Percentiles rank a stretch among this genome's conserved stretches.
Evolutionary conservation across 2,329 filamentous ascomycete genomes (phyloP).

Genomic region (Penicillium italicum): DNA sequence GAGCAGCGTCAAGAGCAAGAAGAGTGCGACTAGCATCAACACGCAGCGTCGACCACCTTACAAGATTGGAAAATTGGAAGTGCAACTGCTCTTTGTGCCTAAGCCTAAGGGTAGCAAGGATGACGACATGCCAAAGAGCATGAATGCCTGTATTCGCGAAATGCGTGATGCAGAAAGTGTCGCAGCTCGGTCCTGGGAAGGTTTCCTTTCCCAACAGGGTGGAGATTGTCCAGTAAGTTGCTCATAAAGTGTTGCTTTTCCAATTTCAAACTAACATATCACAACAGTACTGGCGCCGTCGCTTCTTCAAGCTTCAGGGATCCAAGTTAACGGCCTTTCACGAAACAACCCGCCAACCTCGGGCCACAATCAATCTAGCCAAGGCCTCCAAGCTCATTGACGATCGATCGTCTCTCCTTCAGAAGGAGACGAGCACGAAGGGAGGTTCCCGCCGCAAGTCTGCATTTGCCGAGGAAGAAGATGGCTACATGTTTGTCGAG

Average conservation of each 20-base stretch:
- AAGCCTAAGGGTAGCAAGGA: conserved; percentile 82
- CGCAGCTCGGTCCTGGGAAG: conserved; percentile 75
- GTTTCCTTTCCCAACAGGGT: conserved; percentile 89
- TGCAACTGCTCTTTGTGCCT: conserved; percentile 92
- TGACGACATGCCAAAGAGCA: conserved; percentile 98
- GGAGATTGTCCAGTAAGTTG: conserved; percentile 91
- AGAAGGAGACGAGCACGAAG: conserved; percentile 75
- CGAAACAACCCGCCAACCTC: conserved; percentile 89
- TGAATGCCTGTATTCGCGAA: conserved; percentile 93
- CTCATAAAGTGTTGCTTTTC: neutral
- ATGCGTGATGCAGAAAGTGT: conserved; percentile 85
- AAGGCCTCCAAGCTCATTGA: conserved; percentile 94
- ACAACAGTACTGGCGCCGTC: conserved; percentile 85
- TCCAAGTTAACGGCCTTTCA: conserved; percentile 93
- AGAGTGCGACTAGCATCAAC: conserved; percentile 56
- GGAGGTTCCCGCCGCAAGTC: conserved; percentile 81
- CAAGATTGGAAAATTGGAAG: conserved; percentile 87
- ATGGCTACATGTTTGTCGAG: conserved; percentile 99
- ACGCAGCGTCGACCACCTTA: conserved; percentile 79
- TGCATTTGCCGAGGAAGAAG: conserved; percentile 95
- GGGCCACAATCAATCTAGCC: conserved; percentile 91
- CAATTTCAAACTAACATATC: conserved; percentile 20
- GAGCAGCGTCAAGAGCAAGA: conserved; percentile 94
- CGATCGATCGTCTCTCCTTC: conserved; percentile 76
- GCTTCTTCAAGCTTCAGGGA: conserved; percentile 91